Conservation (phyloP, 495 filamentous ascomycete species). For the Cudoniella acicularis region DNA sequence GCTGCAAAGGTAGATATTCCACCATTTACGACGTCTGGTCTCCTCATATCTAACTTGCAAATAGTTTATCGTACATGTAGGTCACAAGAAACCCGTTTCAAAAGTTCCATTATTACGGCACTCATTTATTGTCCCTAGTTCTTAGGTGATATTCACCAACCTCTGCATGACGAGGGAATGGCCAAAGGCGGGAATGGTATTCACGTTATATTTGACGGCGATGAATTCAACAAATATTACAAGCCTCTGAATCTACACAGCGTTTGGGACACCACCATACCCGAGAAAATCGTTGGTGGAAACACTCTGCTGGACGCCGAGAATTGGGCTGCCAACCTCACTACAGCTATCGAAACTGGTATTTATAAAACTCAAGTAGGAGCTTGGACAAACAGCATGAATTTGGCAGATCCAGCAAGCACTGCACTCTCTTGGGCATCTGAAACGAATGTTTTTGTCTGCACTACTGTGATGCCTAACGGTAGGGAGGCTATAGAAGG, state of each 20-base stretch:
- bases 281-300: constrained; percentile 50
- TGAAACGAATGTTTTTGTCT: constrained; percentile 59
- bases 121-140: constrained; percentile 35
- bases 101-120: no score
- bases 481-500: constrained; percentile 49
- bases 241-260: constrained; percentile 55
- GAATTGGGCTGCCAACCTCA: constrained; percentile 34
- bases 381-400: constrained; percentile 48
- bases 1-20: constrained; percentile 23
- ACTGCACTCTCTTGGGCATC: constrained; percentile 57
- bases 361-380: constrained; percentile 36
- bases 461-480: constrained; percentile 53
- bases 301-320: constrained; percentile 33
- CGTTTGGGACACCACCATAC: constrained; percentile 63
- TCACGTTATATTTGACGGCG: constrained; percentile 49
- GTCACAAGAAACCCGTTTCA: constrained; percentile 7
- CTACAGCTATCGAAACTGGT: constrained; percentile 44
- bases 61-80: constrained; percentile 27
- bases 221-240: constrained; percentile 56
- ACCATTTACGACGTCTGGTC: background rate
- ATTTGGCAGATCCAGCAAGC: constrained; percentile 39
- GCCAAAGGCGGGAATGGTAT: constrained; percentile 58
- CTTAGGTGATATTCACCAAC: constrained; percentile 61
- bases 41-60: background rate
- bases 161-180: constrained; percentile 57